A percentile compares a stretch with the other conserved stretches of the same genome.
These are phyloP conservation scores for Quercus alba DNA, from an alignment of 306 rosid species.

Conservation along the genomic window DNA sequence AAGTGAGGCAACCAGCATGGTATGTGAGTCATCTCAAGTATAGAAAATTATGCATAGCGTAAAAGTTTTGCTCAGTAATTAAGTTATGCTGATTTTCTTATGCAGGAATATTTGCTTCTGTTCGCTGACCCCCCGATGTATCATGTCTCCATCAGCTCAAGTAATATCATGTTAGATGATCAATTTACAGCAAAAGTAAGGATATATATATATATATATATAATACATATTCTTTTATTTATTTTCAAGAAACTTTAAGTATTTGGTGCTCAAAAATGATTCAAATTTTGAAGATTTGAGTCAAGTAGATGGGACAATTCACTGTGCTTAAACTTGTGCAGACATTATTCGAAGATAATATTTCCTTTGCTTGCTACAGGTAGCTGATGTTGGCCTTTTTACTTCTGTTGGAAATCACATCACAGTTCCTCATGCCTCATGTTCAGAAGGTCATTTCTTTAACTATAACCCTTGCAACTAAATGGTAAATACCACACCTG, in stretches of 20 bases:
- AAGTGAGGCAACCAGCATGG: neutral
- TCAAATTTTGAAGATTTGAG: neutral
- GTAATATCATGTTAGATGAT: constrained; percentile 84
- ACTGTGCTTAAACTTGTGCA: neutral
- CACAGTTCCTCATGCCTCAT: constrained; percentile 30
- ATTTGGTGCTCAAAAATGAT: constrained; percentile 4
- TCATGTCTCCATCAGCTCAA: constrained; percentile 73
- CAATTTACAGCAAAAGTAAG: constrained; percentile 78
- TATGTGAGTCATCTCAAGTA: neutral
- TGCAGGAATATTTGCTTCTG: constrained; percentile 86
- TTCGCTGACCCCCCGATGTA: constrained; percentile 76
- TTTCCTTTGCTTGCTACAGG: constrained; percentile 42
- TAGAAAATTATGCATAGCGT: neutral
- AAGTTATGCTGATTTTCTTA: constrained; percentile 6
- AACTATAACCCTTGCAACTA: neutral
- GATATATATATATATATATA: too few relatives aligned
- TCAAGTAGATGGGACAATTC: constrained; percentile 15
- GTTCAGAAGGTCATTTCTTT: constrained; percentile 53
- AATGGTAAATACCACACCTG: neutral
- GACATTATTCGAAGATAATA: neutral
- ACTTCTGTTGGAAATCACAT: constrained; percentile 35
- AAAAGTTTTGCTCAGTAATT: neutral
- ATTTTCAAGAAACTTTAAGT: neutral
- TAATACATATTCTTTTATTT: neutral
- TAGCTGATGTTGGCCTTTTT: constrained; percentile 65